Conservation (phyloP, 805 yeast genomes). For the Candida ponderosae region DNA sequence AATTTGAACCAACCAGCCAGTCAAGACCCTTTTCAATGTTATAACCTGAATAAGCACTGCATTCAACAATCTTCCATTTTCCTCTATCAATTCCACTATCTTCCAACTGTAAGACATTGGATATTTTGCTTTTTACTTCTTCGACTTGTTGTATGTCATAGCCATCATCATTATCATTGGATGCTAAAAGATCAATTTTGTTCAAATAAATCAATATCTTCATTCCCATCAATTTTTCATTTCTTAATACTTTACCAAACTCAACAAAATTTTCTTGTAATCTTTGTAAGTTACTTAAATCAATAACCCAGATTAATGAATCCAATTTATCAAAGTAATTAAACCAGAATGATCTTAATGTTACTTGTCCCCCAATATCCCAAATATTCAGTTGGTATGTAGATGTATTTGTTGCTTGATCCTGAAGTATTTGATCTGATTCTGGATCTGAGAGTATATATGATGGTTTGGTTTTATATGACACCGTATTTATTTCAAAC, state of each 20-base stretch:
- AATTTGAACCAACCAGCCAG: neutral
- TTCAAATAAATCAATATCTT: constrained; percentile 65
- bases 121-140: neutral
- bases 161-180: constrained; percentile 13
- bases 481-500: constrained; percentile 64
- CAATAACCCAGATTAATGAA: constrained; percentile 81
- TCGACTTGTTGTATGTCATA: too few species aligned
- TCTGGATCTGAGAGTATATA: too few species aligned
- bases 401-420: constrained; percentile 2
- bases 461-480: constrained; percentile 27
- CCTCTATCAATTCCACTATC: neutral
- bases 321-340: constrained; percentile 82
- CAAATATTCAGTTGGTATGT: constrained; percentile 46
- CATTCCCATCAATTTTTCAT: constrained; percentile 60
- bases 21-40: neutral
- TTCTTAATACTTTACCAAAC: constrained; percentile 45
- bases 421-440: constrained; percentile 5
- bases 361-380: constrained; percentile 91
- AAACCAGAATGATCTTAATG: constrained; percentile 85
- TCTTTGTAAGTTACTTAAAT: constrained; percentile 51
- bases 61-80: constrained; percentile 1
- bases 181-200: constrained; percentile 55
- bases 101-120: neutral
- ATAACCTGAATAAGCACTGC: constrained; percentile 1
- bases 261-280: constrained; percentile 59